Percentiles rank a stretch among this genome's conserved stretches.
Conservation (phyloP, 148 eudicot species). For the Agrostemma githago region DNA sequence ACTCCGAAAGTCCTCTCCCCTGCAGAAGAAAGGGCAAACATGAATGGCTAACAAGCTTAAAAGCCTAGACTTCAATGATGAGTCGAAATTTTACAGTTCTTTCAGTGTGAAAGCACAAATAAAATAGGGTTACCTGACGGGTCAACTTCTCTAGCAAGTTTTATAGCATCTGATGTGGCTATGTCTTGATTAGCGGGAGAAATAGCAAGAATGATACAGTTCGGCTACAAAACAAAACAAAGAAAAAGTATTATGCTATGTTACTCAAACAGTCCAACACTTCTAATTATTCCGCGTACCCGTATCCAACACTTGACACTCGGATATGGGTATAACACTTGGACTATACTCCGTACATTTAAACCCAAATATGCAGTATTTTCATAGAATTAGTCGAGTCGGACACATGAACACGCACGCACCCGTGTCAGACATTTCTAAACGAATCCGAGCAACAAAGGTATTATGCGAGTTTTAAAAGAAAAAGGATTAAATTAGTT, state of each 20-base stretch:
- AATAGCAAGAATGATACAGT: slow-evolving; percentile 93
- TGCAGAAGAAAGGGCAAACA: slow-evolving; percentile 22
- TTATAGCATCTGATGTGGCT: slow-evolving; percentile 99
- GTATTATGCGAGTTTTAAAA: neutral
- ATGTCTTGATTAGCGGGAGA: slow-evolving; percentile 99
- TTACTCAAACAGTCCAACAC: too few relatives aligned
- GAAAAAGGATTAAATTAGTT: neutral
- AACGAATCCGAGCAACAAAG: too few relatives aligned
- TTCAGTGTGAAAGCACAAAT: slow-evolving; percentile 8
- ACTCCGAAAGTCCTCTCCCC: slow-evolving; percentile 99
- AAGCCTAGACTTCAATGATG: neutral
- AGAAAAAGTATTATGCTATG: neutral
- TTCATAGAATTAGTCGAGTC: too few relatives aligned
- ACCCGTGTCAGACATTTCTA: too few relatives aligned
- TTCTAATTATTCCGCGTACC: too few relatives aligned
- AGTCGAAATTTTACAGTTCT: neutral
- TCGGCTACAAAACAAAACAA: slow-evolving; percentile 58
- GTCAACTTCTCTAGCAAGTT: slow-evolving; percentile 99
- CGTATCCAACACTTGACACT: too few relatives aligned
- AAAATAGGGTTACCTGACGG: slow-evolving; percentile 55
- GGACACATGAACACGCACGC: too few relatives aligned
- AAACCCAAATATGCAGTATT: too few relatives aligned
- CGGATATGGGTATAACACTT: too few relatives aligned
- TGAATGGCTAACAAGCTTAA: neutral
- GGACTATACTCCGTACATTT: too few relatives aligned